Conservation (phyloP, 108 stramenopile species). For the Cyclotella cryptica region DNA sequence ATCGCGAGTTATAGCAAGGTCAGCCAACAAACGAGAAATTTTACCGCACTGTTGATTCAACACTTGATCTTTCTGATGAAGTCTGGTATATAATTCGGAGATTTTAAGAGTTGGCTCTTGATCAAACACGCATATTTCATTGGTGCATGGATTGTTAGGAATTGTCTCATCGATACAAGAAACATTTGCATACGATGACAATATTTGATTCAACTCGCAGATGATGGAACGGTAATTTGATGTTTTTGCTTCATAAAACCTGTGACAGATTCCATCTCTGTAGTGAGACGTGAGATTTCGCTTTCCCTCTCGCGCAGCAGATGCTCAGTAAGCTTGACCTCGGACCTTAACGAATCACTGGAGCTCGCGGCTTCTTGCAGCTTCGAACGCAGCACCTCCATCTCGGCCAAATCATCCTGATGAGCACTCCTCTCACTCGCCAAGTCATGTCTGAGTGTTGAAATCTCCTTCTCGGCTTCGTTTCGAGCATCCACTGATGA, state of each 20-base stretch:
- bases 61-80: not conserved
- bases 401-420: no score
- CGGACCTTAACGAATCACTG: not conserved
- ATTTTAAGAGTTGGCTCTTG: not conserved
- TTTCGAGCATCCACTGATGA: not conserved
- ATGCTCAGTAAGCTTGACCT: not conserved
- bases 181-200: not conserved
- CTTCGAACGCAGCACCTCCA: not conserved
- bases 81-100: not conserved
- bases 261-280: not conserved
- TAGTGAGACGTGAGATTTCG: not conserved
- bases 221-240: constrained; percentile 5
- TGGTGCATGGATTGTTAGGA: no score
- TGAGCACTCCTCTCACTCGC: no score
- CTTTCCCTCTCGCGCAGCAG: not conserved
- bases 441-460: no score
- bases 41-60: not conserved
- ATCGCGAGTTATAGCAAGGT: constrained; percentile 17
- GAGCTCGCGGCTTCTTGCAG: not conserved
- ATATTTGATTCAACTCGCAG: not conserved
- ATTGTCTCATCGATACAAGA: not conserved
- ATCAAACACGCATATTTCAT: no score
- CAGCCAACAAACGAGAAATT: constrained; percentile 4
- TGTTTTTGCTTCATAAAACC: not conserved
- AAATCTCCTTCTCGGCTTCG: not conserved